Evolutionary conservation across 129 eudicot species (phyloP).

Genomic region (Kitagawia praeruptora): DNA sequence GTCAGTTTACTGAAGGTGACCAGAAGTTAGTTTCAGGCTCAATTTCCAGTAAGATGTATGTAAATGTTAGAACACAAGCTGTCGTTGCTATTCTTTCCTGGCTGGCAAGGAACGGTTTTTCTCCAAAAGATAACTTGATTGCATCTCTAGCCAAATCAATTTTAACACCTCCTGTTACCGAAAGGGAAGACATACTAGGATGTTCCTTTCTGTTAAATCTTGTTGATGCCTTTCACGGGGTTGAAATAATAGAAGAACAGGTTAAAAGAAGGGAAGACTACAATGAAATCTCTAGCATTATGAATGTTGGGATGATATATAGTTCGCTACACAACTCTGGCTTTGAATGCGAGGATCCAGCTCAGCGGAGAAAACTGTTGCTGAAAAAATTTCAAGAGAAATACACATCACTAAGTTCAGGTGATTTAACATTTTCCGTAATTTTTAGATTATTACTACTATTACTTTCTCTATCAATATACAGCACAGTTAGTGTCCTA

Average conservation of each 20-base stretch:
- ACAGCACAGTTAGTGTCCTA: neutral
- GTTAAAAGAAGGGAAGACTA: conserved; percentile 59
- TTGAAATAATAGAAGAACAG: conserved; percentile 74
- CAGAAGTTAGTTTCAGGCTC: conserved; percentile 28
- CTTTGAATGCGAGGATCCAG: conserved; percentile 54
- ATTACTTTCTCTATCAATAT: neutral
- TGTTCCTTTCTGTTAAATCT: conserved; percentile 80
- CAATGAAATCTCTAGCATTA: conserved; percentile 74
- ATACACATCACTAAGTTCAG: conserved; percentile 53
- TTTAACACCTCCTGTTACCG: conserved; percentile 78
- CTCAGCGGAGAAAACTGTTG: conserved; percentile 71
- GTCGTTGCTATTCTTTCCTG: conserved; percentile 56
- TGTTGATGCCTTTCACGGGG: conserved; percentile 77
- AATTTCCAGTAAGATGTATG: conserved; percentile 26
- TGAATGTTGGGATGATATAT: conserved; percentile 93
- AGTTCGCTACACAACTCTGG: conserved; percentile 67
- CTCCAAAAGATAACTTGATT: conserved; percentile 72
- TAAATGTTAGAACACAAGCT: conserved; percentile 53
- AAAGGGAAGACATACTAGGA: conserved; percentile 79
- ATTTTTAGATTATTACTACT: neutral
- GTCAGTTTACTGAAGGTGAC: conserved; percentile 35
- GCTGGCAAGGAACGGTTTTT: conserved; percentile 68
- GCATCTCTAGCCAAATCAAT: conserved; percentile 62
- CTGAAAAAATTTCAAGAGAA: conserved; percentile 58
- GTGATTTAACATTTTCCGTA: conserved; percentile 24